Evolutionary conservation across 1,284 basidiomycete species (phyloP), one percentile per base, ranked within the genome.

Genomic region (Fomitopsis betulina): DNA sequence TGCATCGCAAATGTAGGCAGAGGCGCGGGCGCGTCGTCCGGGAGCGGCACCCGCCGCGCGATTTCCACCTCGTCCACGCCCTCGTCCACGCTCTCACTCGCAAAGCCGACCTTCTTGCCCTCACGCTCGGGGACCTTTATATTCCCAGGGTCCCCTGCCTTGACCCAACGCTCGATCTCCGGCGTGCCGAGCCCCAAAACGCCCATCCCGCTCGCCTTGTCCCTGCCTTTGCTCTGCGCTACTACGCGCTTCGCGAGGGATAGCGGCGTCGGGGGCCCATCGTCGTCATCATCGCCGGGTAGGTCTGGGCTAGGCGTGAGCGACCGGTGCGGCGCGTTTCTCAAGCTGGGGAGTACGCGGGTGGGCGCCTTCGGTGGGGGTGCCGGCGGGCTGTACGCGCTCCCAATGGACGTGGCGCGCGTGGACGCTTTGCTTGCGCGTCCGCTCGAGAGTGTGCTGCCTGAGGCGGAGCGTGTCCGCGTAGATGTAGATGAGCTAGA

Each of bases 261-360:
- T 23, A 80, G 63, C 0, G 82, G 82, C 2, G 81, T 82, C 3
- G 75, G 64, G 0, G 79, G 76, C 17, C 63, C 63, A 8, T 76
- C 76, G 5, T 65, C 61, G 35, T 12, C 27, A 38, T 64, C 59
- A 33, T 67, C 65, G 55, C 72, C 72, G 0, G 79, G 80, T 23
- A 85, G 67, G 32, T 81, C 80, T 2, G 85, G 84, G 38, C 84
- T 86, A 12, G 82, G 78, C 2, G 81, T 81, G 56, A 73, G 75
- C 65, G 70, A 67, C 27, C 19, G 50, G 37, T 51, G 70, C 53
- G 63, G 63, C 54, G 62, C 47, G 57, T 63, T 61, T 63, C 53
- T 53, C 62, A 57, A 55, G 63, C 68, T n/a, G 63, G 35, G 38
- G 65, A 54, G 61, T 63, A 66, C 15, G 56, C 12, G 64, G 52